Percentiles rank a stretch among this genome's conserved stretches.
Conservation (phyloP, 306 rosid species). For the Ochetophila trinervis region DNA sequence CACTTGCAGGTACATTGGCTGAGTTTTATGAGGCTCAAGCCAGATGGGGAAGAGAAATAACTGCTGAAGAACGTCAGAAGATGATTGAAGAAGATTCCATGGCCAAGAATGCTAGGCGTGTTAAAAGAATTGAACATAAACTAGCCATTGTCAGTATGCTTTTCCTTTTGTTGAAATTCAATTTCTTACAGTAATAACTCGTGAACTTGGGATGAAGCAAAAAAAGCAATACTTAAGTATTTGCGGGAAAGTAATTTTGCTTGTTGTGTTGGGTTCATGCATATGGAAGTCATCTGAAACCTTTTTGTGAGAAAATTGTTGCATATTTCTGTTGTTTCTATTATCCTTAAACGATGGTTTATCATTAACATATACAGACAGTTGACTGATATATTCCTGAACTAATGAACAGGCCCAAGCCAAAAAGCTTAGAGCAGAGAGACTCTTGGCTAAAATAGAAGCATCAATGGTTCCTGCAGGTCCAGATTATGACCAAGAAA, state of each 20-base stretch:
- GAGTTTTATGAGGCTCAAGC: conserved; percentile 84
- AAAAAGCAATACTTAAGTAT: neutral
- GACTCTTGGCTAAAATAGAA: conserved; percentile 60
- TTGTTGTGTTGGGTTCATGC: neutral
- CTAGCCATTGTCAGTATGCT: conserved; percentile 58
- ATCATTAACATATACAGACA: neutral
- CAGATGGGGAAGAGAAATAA: conserved; percentile 77
- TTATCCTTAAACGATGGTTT: neutral
- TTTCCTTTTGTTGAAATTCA: neutral
- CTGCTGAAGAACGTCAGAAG: conserved; percentile 67
- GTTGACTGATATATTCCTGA: conserved; percentile 16
- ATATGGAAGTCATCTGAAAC: neutral
- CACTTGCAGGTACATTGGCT: conserved; percentile 78
- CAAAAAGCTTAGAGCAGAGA: conserved; percentile 79
- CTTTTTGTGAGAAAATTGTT: neutral
- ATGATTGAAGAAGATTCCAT: conserved; percentile 72
- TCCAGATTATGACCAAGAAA: conserved; percentile 83
- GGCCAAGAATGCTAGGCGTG: conserved; percentile 55
- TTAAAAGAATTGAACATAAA: conserved; percentile 68
- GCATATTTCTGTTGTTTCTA: neutral
- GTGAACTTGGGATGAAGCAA: neutral
- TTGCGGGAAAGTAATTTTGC: neutral
- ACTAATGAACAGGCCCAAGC: conserved; percentile 66
- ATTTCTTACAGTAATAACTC: neutral
- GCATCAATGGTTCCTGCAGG: conserved; percentile 74